Evolutionary conservation across 78 protist species (phyloP), one percentile per base, ranked within the genome.

Genomic region (Chrysochromulina tobinii): DNA sequence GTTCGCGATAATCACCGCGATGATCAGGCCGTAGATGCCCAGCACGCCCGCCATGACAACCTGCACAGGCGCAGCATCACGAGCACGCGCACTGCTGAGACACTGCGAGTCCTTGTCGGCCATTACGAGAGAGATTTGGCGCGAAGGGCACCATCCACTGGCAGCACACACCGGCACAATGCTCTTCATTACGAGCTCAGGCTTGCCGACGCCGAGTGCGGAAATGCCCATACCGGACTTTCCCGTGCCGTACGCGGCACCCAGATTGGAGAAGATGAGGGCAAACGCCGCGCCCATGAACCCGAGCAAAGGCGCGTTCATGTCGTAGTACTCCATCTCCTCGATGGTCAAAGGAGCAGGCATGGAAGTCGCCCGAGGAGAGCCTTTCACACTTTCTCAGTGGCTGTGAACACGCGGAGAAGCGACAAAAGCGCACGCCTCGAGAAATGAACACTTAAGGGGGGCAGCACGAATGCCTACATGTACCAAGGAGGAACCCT

Each of bases 171-270:
- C 99, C 88, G 99, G 98, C 87, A 96, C 77, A 1, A 93, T 91
- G 48, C 69, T 67, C 94, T 96, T 96, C 98, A 99, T 98, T 87
- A 98, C 97, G 18, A 96, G 94, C 79, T 96, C 98, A 48, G 99
- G 99, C 58, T 96, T 75, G 94, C 93, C 61, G 23, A 99, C 99
- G 90, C 99, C 99, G 96, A 98, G 93, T n/a, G 96, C 81, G 0
- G 98, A 86, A 83, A 98, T 97, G n/a, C 99, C 99, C 23, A 98
- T 98, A 0, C 99, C 98, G 14, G 99, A 69, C 95, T 98, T 99
- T 61, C 99, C 99, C 2, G 99, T 98, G 14, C 99, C 99, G 95
- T 99, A 99, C 11, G 99, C 99, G 50, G 99, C 97, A 11, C 99
- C 99, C 67, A 99, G 91, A 95, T 97, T 94, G n/a, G 97, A 89